phyloP scores from a whole-genome alignment of 169 alveolate species.

The Besnoitia besnoiti region DNA sequence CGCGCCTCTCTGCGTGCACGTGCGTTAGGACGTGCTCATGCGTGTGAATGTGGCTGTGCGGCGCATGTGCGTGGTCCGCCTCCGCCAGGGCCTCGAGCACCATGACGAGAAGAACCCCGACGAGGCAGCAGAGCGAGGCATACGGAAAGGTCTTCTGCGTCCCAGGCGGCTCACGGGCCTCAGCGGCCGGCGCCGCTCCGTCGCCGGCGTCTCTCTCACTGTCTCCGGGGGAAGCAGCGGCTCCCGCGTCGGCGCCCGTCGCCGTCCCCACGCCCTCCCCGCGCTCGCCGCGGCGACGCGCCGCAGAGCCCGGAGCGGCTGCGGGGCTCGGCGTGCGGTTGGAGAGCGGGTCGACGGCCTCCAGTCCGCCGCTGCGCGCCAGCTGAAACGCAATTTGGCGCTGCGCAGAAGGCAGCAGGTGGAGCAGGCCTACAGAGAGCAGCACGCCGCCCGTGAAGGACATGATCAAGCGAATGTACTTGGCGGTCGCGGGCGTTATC shows the following conservation, averaged over 20 bases:
- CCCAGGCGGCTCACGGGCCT: neutral
- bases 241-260: neutral
- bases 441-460: conserved; percentile 54
- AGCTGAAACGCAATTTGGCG: conserved; percentile 25
- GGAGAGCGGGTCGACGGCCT: neutral
- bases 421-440: conserved; percentile 46
- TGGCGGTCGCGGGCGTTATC: neutral
- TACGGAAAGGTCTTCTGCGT: neutral
- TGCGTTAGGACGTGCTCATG: conserved; percentile 29
- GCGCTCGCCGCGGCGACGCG: neutral
- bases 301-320: neutral
- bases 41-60: conserved; percentile 22
- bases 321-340: neutral
- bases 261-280: neutral
- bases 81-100: conserved; percentile 59
- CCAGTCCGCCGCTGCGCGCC: neutral
- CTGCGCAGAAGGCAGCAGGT: conserved; percentile 60
- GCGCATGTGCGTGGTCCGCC: conserved; percentile 13
- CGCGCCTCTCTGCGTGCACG: neutral
- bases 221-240: neutral
- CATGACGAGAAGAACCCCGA: conserved; percentile 46
- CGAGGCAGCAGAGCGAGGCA: conserved; percentile 51
- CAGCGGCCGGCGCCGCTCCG: neutral
- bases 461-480: conserved; percentile 16
- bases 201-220: neutral